A percentile compares a stretch with the other conserved stretches of the same genome.
phyloP scores from a whole-genome alignment of 768 basidiomycete species.

The Gautieria morchelliformis region DNA sequence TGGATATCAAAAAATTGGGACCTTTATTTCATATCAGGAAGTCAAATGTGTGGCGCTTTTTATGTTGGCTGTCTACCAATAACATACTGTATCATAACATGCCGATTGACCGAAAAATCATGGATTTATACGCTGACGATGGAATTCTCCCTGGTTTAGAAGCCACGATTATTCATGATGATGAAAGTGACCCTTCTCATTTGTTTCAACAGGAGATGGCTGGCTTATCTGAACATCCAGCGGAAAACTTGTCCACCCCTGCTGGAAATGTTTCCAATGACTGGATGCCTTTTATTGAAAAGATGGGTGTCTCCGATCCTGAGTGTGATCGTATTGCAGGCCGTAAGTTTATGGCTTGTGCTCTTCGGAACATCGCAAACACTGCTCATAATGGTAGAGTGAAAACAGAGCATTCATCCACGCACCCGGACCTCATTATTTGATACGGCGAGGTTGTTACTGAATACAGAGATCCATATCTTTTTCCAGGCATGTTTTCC shows the following conservation, averaged over 20 bases:
- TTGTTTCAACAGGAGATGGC: not conserved
- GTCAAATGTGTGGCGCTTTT: no score
- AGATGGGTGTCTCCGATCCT: conserved; percentile 16
- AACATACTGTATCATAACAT: conserved; percentile 24
- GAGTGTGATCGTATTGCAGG: conserved; percentile 17
- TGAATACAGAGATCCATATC: not conserved
- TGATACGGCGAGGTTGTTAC: conserved; percentile 4
- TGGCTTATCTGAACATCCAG: no score
- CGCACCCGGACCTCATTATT: not conserved
- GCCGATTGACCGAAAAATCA: not conserved
- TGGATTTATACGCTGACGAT: not conserved
- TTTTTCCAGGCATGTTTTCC: conserved; percentile 13
- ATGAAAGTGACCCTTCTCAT: not conserved
- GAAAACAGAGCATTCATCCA: not conserved
- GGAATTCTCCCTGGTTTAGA: not conserved
- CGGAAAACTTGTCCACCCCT: not conserved
- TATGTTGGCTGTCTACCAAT: no score
- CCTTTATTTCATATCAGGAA: no score
- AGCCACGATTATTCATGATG: not conserved
- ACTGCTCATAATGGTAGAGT: not conserved
- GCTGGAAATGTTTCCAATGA: not conserved
- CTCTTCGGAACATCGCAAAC: not conserved
- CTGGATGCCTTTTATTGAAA: conserved; percentile 15
- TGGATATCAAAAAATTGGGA: no score
- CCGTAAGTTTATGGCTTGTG: conserved; percentile 13